Evolutionary conservation across 2,329 filamentous ascomycete species (phyloP).

Genomic region (Sclerotinia borealis): DNA sequence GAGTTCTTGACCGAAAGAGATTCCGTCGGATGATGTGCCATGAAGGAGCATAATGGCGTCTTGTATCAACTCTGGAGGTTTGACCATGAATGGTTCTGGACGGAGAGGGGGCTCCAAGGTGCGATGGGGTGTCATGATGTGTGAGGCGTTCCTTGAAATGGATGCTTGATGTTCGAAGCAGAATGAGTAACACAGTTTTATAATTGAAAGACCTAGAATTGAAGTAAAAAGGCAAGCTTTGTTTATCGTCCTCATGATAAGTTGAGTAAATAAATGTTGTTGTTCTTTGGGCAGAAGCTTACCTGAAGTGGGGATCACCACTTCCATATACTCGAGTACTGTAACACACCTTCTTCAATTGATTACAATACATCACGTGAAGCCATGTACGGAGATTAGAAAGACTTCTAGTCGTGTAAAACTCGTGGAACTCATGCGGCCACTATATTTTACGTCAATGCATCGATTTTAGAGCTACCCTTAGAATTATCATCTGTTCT

Average conservation of each 20-base stretch:
- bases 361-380: neutral
- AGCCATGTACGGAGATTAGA: neutral
- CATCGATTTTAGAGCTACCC: neutral
- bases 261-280: neutral
- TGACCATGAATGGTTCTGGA: constrained; percentile 18
- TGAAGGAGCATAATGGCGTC: constrained; percentile 37
- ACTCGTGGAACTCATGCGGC: too few species aligned
- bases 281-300: neutral
- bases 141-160: neutral
- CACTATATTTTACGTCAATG: neutral
- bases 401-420: neutral
- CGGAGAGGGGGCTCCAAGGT: neutral
- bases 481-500: neutral
- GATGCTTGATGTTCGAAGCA: neutral
- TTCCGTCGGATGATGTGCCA: constrained; percentile 35
- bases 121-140: neutral
- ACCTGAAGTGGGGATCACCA: neutral
- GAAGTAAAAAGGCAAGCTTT: neutral
- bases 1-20: constrained; percentile 34
- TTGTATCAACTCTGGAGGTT: constrained; percentile 29
- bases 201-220: neutral
- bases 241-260: neutral
- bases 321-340: neutral
- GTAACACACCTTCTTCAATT: neutral
- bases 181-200: neutral